Conservation (phyloP, 2,329 filamentous ascomycete genomes). For the Basipetospora chlamydospora region DNA sequence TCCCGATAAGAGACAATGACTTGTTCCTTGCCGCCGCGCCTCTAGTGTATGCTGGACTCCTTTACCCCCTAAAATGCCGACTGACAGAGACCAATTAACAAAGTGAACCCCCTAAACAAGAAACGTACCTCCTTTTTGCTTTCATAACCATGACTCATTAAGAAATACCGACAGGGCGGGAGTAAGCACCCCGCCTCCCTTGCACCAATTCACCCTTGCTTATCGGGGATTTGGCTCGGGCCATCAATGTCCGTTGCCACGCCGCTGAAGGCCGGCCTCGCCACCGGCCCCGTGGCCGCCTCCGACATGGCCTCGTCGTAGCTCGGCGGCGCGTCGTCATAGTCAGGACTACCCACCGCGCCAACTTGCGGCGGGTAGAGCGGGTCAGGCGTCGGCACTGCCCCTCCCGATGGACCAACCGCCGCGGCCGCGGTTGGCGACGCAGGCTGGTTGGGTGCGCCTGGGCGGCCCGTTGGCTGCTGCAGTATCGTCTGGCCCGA, state of each 20-base stretch:
- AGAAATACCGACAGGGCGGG: neutral
- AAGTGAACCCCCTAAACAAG: too few species aligned
- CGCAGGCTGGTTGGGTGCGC: conserved; percentile 10
- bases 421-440: conserved; percentile 10
- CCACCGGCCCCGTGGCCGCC: conserved; percentile 43
- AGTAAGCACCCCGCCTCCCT: too few species aligned
- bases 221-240: conserved; percentile 34
- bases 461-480: conserved; percentile 12
- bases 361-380: conserved; percentile 45
- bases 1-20: too few species aligned
- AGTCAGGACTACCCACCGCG: conserved; percentile 23
- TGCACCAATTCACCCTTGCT: conserved; percentile 13
- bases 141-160: neutral
- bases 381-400: conserved; percentile 25
- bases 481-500: neutral
- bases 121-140: too few species aligned
- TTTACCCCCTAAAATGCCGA: neutral
- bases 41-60: too few species aligned
- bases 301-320: conserved; percentile 89
- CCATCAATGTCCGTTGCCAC: conserved; percentile 43
- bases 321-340: conserved; percentile 77
- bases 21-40: too few species aligned
- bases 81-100: neutral
- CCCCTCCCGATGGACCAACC: conserved; percentile 13
- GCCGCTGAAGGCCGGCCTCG: conserved; percentile 54